phyloP scores from a whole-genome alignment of 2,329 filamentous ascomycete genomes.

The Oidium heveae region DNA sequence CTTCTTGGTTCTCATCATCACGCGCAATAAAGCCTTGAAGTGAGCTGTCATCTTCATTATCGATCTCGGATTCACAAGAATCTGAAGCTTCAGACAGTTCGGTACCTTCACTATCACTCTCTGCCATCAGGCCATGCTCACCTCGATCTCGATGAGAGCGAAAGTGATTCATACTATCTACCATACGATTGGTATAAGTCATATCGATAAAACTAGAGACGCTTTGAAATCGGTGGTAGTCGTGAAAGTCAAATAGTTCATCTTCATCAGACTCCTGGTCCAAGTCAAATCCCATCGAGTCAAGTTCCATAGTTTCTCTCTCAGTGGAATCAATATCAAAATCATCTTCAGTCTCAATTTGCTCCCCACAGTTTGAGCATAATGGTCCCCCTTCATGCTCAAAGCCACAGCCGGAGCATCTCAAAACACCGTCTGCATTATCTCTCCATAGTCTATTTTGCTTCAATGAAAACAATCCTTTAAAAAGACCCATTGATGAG shows the following conservation, averaged over 20 bases:
- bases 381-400: slow-evolving; percentile 32
- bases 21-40: slow-evolving; percentile 11
- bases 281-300: slow-evolving; percentile 4
- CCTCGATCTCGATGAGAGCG: too few relatives aligned
- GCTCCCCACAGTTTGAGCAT: slow-evolving; percentile 29
- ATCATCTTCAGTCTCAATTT: slow-evolving; percentile 18
- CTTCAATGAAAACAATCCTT: slow-evolving; percentile 19
- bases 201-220: neutral
- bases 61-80: slow-evolving; percentile 4
- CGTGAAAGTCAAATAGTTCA: neutral
- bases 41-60: slow-evolving; percentile 11
- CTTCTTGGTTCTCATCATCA: slow-evolving; percentile 4
- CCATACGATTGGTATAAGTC: neutral
- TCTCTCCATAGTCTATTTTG: slow-evolving; percentile 19
- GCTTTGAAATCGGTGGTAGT: neutral
- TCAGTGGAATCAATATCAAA: slow-evolving; percentile 18
- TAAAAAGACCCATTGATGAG: slow-evolving; percentile 31
- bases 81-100: slow-evolving; percentile 1
- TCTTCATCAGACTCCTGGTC: slow-evolving; percentile 2
- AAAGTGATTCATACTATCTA: neutral
- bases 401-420: slow-evolving; percentile 36
- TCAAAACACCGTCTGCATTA: slow-evolving; percentile 30
- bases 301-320: slow-evolving; percentile 3
- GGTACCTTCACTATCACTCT: neutral
- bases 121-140: neutral